Evolutionary conservation across 495 filamentous ascomycete genomes (phyloP).

Genomic region (Pseudoneurospora amorphoporcata): DNA sequence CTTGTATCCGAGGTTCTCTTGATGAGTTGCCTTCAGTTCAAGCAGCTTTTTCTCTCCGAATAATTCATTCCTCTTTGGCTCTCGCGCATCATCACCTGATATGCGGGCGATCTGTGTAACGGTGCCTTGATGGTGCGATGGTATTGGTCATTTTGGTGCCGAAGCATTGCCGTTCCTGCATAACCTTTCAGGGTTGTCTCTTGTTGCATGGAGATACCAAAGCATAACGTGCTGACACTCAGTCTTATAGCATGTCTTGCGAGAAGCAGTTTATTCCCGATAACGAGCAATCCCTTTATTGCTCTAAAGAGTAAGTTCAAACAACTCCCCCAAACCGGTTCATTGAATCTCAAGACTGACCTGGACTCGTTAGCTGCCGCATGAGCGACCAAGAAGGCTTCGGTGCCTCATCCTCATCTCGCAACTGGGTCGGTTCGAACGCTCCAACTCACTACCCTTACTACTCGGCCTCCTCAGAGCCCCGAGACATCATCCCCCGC

Average conservation of each 20-base stretch:
- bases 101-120: slow-evolving; percentile 27
- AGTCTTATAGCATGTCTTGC: slow-evolving; percentile 38
- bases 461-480: slow-evolving; percentile 30
- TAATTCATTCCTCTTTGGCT: slow-evolving; percentile 24
- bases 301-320: slow-evolving; percentile 37
- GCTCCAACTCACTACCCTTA: slow-evolving; percentile 22
- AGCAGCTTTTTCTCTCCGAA: slow-evolving; percentile 4
- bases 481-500: slow-evolving; percentile 40
- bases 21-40: slow-evolving; percentile 4
- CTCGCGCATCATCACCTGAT: slow-evolving; percentile 34
- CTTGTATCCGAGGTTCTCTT: neutral
- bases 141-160: neutral
- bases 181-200: slow-evolving; percentile 4
- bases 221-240: slow-evolving; percentile 7
- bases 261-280: slow-evolving; percentile 39
- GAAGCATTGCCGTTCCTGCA: slow-evolving; percentile 33
- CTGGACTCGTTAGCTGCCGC: slow-evolving; percentile 30
- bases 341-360: slow-evolving; percentile 6
- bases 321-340: neutral
- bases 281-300: slow-evolving; percentile 36
- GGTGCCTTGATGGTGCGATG: slow-evolving; percentile 12
- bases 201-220: neutral
- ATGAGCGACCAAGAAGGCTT: slow-evolving; percentile 29
- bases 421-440: slow-evolving; percentile 15
- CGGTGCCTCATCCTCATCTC: slow-evolving; percentile 16